Evolutionary conservation across 768 basidiomycete species (phyloP).

Genomic region (Suillus tomentosus): DNA sequence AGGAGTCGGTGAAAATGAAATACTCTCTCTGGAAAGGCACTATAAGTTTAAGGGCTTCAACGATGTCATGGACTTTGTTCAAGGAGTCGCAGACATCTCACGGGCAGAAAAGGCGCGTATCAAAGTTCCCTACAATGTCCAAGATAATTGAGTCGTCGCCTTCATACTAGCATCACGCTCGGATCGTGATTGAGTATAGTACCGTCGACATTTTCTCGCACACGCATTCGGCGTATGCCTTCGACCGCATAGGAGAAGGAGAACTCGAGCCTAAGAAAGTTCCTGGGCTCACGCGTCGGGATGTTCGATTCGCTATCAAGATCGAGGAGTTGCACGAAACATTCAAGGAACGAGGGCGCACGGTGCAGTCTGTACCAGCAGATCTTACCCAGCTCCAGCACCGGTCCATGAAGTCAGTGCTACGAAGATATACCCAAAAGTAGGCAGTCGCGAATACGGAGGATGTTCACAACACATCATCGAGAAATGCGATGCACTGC

Average conservation of each 20-base stretch:
- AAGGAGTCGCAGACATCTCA: constrained; percentile 28
- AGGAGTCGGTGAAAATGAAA: constrained; percentile 16
- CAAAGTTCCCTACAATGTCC: background rate
- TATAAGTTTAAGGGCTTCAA: constrained; percentile 29
- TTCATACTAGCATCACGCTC: constrained; percentile 32
- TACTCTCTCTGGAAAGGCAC: constrained; percentile 30
- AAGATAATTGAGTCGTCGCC: constrained; percentile 5
- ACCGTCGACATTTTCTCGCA: constrained; percentile 26
- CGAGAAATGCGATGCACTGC: background rate
- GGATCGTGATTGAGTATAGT: constrained; percentile 29
- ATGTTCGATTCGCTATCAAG: constrained; percentile 49
- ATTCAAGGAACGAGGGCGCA: constrained; percentile 26
- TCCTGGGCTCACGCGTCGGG: constrained; percentile 52
- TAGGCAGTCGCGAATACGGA: background rate
- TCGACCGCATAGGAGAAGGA: constrained; percentile 17
- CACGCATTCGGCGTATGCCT: constrained; percentile 28
- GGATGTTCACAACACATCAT: background rate
- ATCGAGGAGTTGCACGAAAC: constrained; percentile 38
- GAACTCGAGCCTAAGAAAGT: constrained; percentile 19
- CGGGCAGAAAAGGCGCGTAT: constrained; percentile 34
- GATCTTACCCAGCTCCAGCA: constrained; percentile 15
- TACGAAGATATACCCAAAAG: constrained; percentile 20
- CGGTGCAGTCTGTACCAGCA: constrained; percentile 24
- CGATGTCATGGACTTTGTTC: constrained; percentile 30
- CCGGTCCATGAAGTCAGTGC: constrained; percentile 30